Percentiles rank a stretch among this genome's conserved stretches.
phyloP scores from a whole-genome alignment of 164 flowering plant genomes.

The Berberis vulgaris region DNA sequence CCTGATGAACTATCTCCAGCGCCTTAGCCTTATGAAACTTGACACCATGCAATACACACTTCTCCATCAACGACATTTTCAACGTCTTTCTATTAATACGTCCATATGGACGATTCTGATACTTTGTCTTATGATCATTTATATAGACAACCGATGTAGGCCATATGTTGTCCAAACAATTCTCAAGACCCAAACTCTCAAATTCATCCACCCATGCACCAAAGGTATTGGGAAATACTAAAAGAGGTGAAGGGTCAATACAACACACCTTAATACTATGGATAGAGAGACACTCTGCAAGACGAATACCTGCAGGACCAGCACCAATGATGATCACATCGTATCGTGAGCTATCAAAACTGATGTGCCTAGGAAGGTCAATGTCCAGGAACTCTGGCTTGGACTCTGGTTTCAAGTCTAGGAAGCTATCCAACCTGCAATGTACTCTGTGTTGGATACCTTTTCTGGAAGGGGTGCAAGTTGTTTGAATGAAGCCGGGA shows the following conservation, averaged over 20 bases:
- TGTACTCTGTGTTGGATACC: slow-evolving; percentile 8
- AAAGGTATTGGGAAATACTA: slow-evolving; percentile 66
- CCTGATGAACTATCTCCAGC: slow-evolving; percentile 48
- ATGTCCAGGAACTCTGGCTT: slow-evolving; percentile 31
- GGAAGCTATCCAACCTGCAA: slow-evolving; percentile 37
- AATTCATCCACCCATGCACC: slow-evolving; percentile 89
- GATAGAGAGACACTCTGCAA: slow-evolving; percentile 50
- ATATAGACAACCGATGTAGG: slow-evolving; percentile 40
- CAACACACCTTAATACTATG: slow-evolving; percentile 57
- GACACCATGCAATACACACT: slow-evolving; percentile 38
- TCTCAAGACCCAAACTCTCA: slow-evolving; percentile 38
- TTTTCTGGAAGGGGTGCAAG: slow-evolving; percentile 14
- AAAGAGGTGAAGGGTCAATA: slow-evolving; percentile 68
- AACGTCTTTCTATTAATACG: slow-evolving; percentile 40
- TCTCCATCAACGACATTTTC: slow-evolving; percentile 35
- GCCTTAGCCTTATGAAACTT: slow-evolving; percentile 59
- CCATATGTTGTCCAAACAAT: slow-evolving; percentile 63
- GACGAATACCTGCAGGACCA: slow-evolving; percentile 72
- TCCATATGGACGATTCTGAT: slow-evolving; percentile 54
- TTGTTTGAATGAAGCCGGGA: slow-evolving; percentile 5
- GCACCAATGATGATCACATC: slow-evolving; percentile 61
- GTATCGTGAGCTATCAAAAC: slow-evolving; percentile 23
- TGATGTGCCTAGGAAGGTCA: slow-evolving; percentile 31
- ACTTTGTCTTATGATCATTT: slow-evolving; percentile 44
- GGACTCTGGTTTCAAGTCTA: slow-evolving; percentile 45